A percentile compares a stretch with the other conserved stretches of the same genome.
phyloP scores from a whole-genome alignment of 495 filamentous ascomycete species.

The Penicillium canariense region DNA sequence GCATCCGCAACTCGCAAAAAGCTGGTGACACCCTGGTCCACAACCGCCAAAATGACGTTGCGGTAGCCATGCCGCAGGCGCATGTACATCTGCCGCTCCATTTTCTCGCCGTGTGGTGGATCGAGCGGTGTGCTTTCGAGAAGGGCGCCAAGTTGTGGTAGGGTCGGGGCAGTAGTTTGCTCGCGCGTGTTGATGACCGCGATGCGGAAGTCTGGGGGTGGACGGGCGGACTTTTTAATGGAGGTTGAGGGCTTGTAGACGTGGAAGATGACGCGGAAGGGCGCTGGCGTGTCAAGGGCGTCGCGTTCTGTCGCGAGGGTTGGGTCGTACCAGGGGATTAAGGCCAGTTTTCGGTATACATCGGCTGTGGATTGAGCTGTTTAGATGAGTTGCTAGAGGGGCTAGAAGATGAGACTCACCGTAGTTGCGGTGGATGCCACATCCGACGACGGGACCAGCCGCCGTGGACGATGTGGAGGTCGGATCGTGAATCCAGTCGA shows the following conservation, averaged over 20 bases:
- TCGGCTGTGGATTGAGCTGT: constrained; percentile 37
- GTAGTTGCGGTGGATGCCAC: constrained; percentile 80
- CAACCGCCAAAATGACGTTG: constrained; percentile 80
- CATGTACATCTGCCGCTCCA: constrained; percentile 54
- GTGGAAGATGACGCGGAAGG: constrained; percentile 71
- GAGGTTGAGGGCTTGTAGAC: constrained; percentile 73
- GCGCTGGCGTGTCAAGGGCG: constrained; percentile 31
- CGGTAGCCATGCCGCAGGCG: constrained; percentile 82
- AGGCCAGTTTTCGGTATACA: constrained; percentile 70
- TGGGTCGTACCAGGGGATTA: constrained; percentile 78
- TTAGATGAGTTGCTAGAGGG: background rate
- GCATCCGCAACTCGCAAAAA: constrained; percentile 78
- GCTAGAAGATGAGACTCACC: constrained; percentile 25
- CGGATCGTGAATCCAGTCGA: constrained; percentile 34
- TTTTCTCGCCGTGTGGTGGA: constrained; percentile 53
- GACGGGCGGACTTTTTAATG: constrained; percentile 73
- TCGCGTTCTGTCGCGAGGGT: constrained; percentile 14
- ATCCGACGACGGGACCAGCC: constrained; percentile 67
- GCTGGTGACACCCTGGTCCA: constrained; percentile 86
- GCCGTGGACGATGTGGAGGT: constrained; percentile 28
- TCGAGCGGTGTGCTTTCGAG: constrained; percentile 66
- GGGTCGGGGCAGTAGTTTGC: constrained; percentile 64
- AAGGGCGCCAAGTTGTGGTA: constrained; percentile 66
- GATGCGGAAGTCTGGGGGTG: constrained; percentile 76
- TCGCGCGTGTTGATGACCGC: constrained; percentile 72